phyloP scores from a whole-genome alignment of 148 eudicot species.

The Rheum nobile region DNA sequence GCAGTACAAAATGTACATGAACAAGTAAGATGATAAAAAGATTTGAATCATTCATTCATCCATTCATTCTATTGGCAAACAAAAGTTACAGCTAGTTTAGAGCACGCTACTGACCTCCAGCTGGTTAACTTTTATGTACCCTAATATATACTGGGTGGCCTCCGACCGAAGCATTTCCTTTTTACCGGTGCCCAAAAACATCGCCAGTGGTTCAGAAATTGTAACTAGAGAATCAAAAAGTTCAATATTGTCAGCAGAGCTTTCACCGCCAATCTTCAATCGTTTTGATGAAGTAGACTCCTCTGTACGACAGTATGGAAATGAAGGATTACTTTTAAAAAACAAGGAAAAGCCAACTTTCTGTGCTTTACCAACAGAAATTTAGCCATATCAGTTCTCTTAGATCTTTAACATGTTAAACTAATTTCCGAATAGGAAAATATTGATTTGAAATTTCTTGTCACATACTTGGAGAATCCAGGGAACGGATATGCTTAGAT shows the following conservation, averaged over 20 bases:
- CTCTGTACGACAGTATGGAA: conserved; percentile 19
- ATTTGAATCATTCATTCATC: neutral
- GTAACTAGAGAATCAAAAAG: conserved; percentile 28
- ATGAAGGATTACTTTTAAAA: neutral
- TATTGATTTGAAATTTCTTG: neutral
- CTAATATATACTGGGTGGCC: conserved; percentile 43
- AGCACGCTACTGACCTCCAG: conserved; percentile 40
- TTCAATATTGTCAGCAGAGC: conserved; percentile 23
- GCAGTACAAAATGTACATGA: neutral
- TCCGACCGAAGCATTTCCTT: conserved; percentile 54
- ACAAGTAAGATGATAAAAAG: neutral
- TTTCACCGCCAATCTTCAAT: conserved; percentile 32
- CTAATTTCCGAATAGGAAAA: neutral
- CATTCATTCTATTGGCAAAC: neutral
- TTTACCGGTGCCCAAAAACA: conserved; percentile 44
- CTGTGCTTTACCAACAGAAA: neutral
- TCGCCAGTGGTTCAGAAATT: conserved; percentile 60
- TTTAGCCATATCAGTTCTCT: neutral
- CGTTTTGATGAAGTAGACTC: conserved; percentile 34
- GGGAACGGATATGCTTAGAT: conserved; percentile 48
- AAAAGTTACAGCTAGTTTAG: neutral
- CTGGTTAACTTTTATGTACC: conserved; percentile 44
- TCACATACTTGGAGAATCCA: conserved; percentile 42
- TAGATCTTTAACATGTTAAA: neutral
- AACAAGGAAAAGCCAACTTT: neutral